Percentiles rank a stretch among this genome's conserved stretches.
Conservation (phyloP, 495 filamentous ascomycete genomes). For the Rhypophila decipiens region DNA sequence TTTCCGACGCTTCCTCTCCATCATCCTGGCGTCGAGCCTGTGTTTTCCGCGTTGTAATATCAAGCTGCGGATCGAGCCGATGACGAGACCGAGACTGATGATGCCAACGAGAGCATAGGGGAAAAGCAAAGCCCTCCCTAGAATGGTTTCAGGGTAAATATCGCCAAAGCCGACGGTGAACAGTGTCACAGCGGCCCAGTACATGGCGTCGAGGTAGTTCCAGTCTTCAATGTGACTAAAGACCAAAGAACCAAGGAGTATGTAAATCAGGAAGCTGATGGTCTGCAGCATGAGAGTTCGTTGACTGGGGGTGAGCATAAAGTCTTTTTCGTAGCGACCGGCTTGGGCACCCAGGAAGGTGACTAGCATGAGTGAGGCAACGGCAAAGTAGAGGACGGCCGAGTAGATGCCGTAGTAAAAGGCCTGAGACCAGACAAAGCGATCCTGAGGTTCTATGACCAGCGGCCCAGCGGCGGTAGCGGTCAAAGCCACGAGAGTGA, state of each 20-base stretch:
- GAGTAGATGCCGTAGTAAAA: conserved; percentile 80
- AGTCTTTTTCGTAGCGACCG: conserved; percentile 62
- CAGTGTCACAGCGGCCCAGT: conserved; percentile 78
- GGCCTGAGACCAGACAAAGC: conserved; percentile 60
- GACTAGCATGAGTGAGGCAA: conserved; percentile 61
- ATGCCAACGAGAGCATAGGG: conserved; percentile 78
- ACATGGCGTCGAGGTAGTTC: conserved; percentile 72
- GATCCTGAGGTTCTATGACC: conserved; percentile 34
- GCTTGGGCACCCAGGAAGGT: conserved; percentile 60
- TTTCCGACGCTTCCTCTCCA: conserved; percentile 59
- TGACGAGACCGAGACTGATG: conserved; percentile 74
- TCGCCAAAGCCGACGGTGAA: conserved; percentile 82
- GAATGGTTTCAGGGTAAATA: conserved; percentile 46
- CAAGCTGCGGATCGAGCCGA: conserved; percentile 75
- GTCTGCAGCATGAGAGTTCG: conserved; percentile 86
- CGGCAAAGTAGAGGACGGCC: conserved; percentile 67
- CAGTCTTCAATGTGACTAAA: conserved; percentile 71
- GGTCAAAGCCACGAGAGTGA: conserved; percentile 55
- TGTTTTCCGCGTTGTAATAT: conserved; percentile 69
- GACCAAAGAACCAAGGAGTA: conserved; percentile 65
- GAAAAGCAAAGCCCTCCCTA: conserved; percentile 63
- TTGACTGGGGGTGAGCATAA: conserved; percentile 65
- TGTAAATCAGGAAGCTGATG: conserved; percentile 68
- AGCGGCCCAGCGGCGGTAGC: conserved; percentile 49
- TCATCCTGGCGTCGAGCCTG: conserved; percentile 60